Evolutionary conservation across 2,329 filamentous ascomycete genomes (phyloP), one percentile per base, ranked within the genome.

Genomic region (Sphaceloma murrayae): DNA sequence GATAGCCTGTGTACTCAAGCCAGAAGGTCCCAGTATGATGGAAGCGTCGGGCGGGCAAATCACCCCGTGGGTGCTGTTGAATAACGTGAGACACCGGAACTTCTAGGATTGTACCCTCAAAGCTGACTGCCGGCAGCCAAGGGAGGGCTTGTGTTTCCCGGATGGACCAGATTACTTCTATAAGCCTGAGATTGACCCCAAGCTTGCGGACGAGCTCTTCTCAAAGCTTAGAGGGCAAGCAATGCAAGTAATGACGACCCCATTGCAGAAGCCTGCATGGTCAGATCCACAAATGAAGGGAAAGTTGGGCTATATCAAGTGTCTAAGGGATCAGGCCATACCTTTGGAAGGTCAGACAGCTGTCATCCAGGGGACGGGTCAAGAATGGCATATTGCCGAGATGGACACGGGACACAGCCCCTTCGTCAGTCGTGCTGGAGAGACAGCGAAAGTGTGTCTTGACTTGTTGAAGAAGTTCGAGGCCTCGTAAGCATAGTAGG

Each of bases 1-100:
- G 42, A 54, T 65, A 24, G 55, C 60, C 8, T 57, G 56, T 2
- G 56, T 64, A 33, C 54, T 64, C 22, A 30, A 9, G 9, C 21
- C 14, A n/a, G 38, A 42, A 30, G 24, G 24, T 18, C 22, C 14
- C 14, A 26, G 19, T 13, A 4, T 42, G n/a, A 14, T n/a, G 4
- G 38, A 42, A 11, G 38, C 38, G 9, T n/a, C 18, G n/a, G 31
- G 31, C 4, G 31, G 31, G 4, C n/a, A 13, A 5, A 17, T 17
- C 11, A n/a, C 38, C 16, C n/a, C 10, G 14, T 42, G 19, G 14
- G 18, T 42, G 22, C 16, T 29, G 10, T 3, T 29, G 9, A 18
- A 42, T n/a, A 27, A 29, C 4, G 38, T 42, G 17, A 3, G 18
- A 21, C 17, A 4, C 29, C 18, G 21, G 13, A 9, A 27, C 22